Conservation (phyloP, 2,329 filamentous ascomycete species). For the Xylaria sp. region DNA sequence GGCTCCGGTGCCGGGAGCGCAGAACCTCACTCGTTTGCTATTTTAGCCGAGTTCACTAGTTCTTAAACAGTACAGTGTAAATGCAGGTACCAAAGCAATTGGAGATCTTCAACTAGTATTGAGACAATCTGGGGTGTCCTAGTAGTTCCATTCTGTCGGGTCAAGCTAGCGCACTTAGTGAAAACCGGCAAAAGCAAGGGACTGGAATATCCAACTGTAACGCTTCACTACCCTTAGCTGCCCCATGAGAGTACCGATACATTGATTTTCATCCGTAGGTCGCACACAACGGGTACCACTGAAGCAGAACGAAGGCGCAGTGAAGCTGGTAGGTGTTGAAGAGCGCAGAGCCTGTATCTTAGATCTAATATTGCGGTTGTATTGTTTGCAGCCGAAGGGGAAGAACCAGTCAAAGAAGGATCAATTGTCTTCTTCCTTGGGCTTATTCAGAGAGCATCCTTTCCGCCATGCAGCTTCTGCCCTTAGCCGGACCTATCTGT, state of each 20-base stretch:
- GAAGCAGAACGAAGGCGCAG: neutral
- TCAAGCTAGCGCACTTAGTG: neutral
- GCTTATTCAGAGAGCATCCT: neutral
- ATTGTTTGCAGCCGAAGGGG: neutral
- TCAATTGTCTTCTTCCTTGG: no score
- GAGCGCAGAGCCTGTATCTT: neutral
- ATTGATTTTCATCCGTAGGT: neutral
- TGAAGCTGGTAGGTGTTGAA: neutral
- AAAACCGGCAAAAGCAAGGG: neutral
- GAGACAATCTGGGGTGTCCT: slow-evolving; percentile 1
- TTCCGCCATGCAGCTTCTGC: neutral
- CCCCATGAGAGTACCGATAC: neutral
- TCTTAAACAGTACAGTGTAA: neutral
- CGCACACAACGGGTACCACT: neutral
- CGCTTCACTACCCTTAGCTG: neutral
- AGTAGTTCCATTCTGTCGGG: slow-evolving; percentile 25
- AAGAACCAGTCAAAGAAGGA: neutral
- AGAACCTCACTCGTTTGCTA: neutral
- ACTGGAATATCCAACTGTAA: neutral
- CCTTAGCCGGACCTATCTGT: neutral
- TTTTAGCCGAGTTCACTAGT: neutral
- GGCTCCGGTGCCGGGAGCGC: neutral
- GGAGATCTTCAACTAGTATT: neutral
- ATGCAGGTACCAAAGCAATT: neutral
- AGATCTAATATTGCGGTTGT: neutral